A percentile compares a stretch with the other conserved stretches of the same genome.
phyloP scores from a whole-genome alignment of 768 basidiomycete species.

The Agaricus blazei region DNA sequence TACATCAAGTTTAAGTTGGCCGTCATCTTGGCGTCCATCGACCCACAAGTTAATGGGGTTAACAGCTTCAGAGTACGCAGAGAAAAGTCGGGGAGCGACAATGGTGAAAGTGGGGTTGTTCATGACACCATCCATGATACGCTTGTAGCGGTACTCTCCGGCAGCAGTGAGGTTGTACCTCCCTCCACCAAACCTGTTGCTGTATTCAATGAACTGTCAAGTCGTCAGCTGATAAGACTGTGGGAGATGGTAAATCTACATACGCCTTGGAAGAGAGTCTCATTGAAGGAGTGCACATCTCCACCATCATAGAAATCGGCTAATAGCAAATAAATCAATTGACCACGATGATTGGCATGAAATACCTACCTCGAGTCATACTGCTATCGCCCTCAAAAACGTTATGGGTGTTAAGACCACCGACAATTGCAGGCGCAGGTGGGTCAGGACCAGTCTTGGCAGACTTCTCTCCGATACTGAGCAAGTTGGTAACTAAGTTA shows the following conservation, averaged over 20 bases:
- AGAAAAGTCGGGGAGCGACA: conserved; percentile 7
- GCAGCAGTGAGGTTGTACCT: conserved; percentile 12
- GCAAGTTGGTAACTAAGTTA: conserved; percentile 3
- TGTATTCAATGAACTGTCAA: conserved; percentile 8
- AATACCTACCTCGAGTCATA: neutral
- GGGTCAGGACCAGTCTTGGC: conserved; percentile 1
- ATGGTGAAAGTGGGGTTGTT: conserved; percentile 8
- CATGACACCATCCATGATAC: neutral
- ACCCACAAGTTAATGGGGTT: conserved; percentile 6
- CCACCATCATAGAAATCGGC: neutral
- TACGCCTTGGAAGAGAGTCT: conserved; percentile 4
- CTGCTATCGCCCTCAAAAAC: conserved; percentile 3
- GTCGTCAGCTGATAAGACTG: neutral
- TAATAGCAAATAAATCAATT: neutral
- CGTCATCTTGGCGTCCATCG: conserved; percentile 8
- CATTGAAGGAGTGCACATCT: conserved; percentile 7
- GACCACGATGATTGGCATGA: neutral
- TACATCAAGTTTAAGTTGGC: neutral
- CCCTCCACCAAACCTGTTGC: conserved; percentile 9
- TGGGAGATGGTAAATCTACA: neutral
- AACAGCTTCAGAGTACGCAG: conserved; percentile 10
- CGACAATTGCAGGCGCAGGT: conserved; percentile 2
- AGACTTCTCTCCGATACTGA: conserved; percentile 8
- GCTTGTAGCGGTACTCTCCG: conserved; percentile 1
- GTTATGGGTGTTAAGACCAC: conserved; percentile 8